Base-by-base conservation (phyloP, 1,284 basidiomycete genomes). In the Ustilago loliicola region DNA sequence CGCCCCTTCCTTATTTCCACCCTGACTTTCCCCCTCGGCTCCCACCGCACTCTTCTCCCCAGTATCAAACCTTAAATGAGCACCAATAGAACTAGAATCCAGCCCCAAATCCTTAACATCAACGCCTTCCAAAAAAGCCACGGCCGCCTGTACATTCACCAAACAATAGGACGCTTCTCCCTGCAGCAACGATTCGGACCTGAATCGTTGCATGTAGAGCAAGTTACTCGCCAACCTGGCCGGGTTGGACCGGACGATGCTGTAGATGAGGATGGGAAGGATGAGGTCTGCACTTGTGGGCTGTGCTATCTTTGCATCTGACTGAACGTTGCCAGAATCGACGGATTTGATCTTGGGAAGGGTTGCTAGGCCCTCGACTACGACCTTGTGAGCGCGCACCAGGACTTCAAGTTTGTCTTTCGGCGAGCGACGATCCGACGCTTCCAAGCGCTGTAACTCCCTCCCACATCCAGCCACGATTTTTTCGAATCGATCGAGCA, bases 61-160 rank as follows among this genome's bases (percentile, higher is more conserved):
- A 15, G 30, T 47, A 38, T 23, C 30, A 5, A 48, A 48, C 13
- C 34, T 42, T n/a, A 68, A 40, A 36, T 53, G 50, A 9, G 47
- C 58, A 21, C 57, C 57, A 23, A 66, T 59, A 27, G 42, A 50
- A 13, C 51, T 29, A n/a, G 56, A 91, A 6, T 91, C 90, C 10
- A 97, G 88, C 0, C 95, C 94, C 13, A 98, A 88, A 6, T 91
- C 92, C 9, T 90, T 91, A 59, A 96, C 88, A 86, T 96, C 94
- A 27, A 97, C 94, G 81, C 94, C 93, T 87, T 96, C 94, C 47
- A 98, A 88, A 85, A 97, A 98, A 82, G 96, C 94, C 2, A 94
- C 93, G 1, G 95, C 95, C 7, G 96, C 96, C 88, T 96, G 91
- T 34, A 96, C 88, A 86, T 97, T 98, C 85, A 97, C 93, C 32